These are phyloP conservation scores for Aspergillus neoniger DNA, from an alignment of 2,329 filamentous ascomycete species.

Conservation along the genomic window DNA sequence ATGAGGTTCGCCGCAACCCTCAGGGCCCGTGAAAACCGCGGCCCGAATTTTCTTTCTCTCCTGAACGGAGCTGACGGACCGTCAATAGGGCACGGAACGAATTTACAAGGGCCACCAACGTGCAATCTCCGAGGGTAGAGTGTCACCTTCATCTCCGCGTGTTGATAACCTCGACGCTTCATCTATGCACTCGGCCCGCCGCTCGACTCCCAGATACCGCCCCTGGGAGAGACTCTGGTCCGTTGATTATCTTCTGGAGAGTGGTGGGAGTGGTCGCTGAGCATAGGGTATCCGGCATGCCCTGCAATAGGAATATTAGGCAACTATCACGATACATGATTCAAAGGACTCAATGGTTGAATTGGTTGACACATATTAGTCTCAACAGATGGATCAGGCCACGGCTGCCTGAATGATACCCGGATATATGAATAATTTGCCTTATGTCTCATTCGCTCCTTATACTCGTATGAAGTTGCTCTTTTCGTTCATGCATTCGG, in stretches of 20 bases:
- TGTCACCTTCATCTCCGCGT: slow-evolving; percentile 22
- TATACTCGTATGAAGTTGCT: background rate
- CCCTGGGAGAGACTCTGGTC: slow-evolving; percentile 49
- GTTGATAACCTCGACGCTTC: slow-evolving; percentile 18
- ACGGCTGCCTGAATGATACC: slow-evolving; percentile 23
- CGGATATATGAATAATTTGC: slow-evolving; percentile 13
- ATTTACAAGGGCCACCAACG: background rate
- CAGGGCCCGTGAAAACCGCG: slow-evolving; percentile 42
- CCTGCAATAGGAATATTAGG: background rate
- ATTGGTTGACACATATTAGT: background rate
- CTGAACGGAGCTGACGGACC: slow-evolving; percentile 24
- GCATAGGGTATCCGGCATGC: background rate
- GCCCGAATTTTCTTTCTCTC: slow-evolving; percentile 13
- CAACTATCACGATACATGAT: slow-evolving; percentile 5
- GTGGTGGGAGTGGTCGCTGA: slow-evolving; percentile 18
- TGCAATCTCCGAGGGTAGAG: slow-evolving; percentile 4
- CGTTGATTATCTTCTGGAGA: slow-evolving; percentile 44
- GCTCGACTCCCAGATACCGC: slow-evolving; percentile 27
- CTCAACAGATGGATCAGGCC: slow-evolving; percentile 13
- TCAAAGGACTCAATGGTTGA: background rate
- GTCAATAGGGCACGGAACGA: slow-evolving; percentile 23
- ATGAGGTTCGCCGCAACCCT: slow-evolving; percentile 53
- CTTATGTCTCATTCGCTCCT: slow-evolving; percentile 2
- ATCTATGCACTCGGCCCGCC: slow-evolving; percentile 30
- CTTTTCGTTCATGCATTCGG: background rate